Evolutionary conservation across 129 eudicot species (phyloP), one percentile per base, ranked within the genome.

Genomic region (Artemisia tridentata): DNA sequence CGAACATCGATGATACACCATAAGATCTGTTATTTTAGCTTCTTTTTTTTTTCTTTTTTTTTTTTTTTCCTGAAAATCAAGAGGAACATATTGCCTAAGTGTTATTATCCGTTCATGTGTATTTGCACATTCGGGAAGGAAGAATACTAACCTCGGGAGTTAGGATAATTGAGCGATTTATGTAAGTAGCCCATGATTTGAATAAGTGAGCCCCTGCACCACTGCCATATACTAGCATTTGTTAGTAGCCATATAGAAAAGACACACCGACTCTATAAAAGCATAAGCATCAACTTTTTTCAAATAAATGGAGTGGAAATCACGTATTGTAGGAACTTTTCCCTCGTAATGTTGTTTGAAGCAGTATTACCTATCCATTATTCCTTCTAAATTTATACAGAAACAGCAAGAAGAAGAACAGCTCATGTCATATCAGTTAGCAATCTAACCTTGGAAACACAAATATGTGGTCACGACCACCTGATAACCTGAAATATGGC

Each of bases 141-240:
- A 59, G 62, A 72, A 43, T 8, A 18, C 60, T 18, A 83, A 85
- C 98, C 98, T 92, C 98, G 3, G 98, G 98, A 63, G 98, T 92
- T 63, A 92, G 88, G 59, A 92, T 85, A 65, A 92, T 92, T 68
- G 98, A 89, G 27, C 92, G 96, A 67, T 92, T 92, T 78, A 92
- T 60, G 74, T 78, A 89, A 23, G 84, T 80, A 19, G 96, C 82
- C 98, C 98, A 92, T 67, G 98, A 92, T 83, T 86, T 92, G 78
- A 92, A 92, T 79, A 89, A 87, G 84, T 89, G 96, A 67, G 98
- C 98, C 64, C 98, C 98, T 75, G 96, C 96, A 45, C 98, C 98
- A 77, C 98, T 92, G 84, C 53, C 73, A 80, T 70, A 52, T 68
- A 67, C 13, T 46, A 67, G 38, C 57, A 72, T 31, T 34, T 34